These are phyloP conservation scores for Globisporangium nodosum DNA, from an alignment of 352 stramenopile genomes.

Conservation along the genomic window DNA sequence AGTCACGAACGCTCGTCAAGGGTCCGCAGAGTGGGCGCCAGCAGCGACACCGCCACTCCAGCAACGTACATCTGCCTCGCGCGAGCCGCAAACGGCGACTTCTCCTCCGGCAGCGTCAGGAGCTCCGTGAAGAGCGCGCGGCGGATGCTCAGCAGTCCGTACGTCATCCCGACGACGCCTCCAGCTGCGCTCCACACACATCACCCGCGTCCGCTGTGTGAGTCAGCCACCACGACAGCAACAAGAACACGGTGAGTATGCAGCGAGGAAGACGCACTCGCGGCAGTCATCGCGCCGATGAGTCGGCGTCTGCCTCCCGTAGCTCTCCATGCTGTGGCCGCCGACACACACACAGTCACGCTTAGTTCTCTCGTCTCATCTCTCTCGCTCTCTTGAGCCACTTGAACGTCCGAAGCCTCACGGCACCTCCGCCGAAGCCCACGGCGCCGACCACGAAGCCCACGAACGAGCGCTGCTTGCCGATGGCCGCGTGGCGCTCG, in stretches of 20 bases:
- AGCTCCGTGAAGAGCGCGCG: constrained; percentile 30
- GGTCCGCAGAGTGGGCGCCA: too few species aligned
- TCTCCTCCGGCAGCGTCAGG: constrained; percentile 31
- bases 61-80: constrained; percentile 20
- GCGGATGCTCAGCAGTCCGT: constrained; percentile 31
- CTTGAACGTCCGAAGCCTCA: background rate
- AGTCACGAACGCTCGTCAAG: too few species aligned
- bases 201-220: too few species aligned
- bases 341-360: constrained; percentile 12
- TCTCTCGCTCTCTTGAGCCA: background rate
- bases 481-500: constrained; percentile 38
- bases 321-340: constrained; percentile 27
- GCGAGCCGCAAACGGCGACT: constrained; percentile 24
- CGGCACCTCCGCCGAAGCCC: constrained; percentile 19
- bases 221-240: background rate
- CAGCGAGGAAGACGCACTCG: constrained; percentile 22
- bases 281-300: constrained; percentile 27
- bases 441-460: constrained; percentile 33
- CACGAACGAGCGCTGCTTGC: constrained; percentile 36
- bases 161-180: constrained; percentile 22
- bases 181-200: constrained; percentile 13
- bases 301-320: constrained; percentile 36
- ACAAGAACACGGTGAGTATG: background rate
- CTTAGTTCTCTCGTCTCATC: too few species aligned
- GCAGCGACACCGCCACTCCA: background rate